Evolutionary conservation across 2,329 filamentous ascomycete genomes (phyloP), one percentile per base, ranked within the genome.

Genomic region (Colletotrichum tanaceti): DNA sequence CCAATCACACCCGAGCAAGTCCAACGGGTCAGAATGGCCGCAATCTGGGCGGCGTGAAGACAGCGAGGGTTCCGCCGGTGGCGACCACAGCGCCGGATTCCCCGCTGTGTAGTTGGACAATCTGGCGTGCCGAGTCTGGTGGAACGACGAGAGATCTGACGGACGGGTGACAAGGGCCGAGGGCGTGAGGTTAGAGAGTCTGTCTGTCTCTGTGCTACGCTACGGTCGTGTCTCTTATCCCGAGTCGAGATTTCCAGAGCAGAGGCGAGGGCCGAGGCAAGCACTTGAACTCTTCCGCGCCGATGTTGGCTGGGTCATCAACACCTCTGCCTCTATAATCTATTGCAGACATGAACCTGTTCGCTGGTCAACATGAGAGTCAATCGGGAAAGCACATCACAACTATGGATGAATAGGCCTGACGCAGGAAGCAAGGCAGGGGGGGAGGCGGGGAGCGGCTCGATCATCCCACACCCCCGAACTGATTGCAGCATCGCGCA

Each of bases 401-500:
- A 20, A 5, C 7, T 32, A 24, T 58, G 41, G 18, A 46, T 13
- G 13, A 18, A 2, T 18, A 46, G 41, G 28, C 28, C 32, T 32
- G 18, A 46, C 18, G 41, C 24, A 35, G 41, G 5, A 35, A 49
- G 24, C 13, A n/a, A 20, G 22, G 39, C n/a, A n/a, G n/a, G n/a
- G n/a, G n/a, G n/a, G n/a, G n/a, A n/a, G n/a, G n/a, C n/a, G 18
- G 24, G 13, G 28, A 7, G 6, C 1, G 28, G 28, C 9, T 32
- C 28, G 28, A 32, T 32, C 28, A 59, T 49, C 54, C 54, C 11
- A 49, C 46, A 49, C 41, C 39, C 20, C 22, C 22, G 11, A 64
- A 58, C 4, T 53, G 49, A 69, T 67, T 69, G 66, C 50, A 55
- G 43, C 43, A 67, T 67, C 50, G 43, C 67, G 66, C 63, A 69